Percentiles rank a stretch among this genome's conserved stretches.
phyloP scores from a whole-genome alignment of 495 filamentous ascomycete species.

The Penicillium desertorum region DNA sequence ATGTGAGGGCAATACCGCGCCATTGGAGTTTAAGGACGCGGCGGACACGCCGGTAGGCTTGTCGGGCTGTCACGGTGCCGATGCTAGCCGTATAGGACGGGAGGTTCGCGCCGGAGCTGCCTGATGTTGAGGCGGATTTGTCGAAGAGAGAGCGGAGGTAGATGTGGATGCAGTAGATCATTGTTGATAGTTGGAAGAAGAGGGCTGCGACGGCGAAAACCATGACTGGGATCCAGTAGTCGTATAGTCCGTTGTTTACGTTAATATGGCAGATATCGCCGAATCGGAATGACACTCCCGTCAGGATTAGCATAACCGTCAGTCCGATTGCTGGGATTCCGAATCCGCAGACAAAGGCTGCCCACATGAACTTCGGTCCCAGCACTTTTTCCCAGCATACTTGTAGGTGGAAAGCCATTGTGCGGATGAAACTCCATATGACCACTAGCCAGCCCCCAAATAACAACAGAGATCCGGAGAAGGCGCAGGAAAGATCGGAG shows the following conservation, averaged over 20 bases:
- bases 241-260: constrained; percentile 70
- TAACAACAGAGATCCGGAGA: constrained; percentile 82
- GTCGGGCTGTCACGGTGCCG: constrained; percentile 78
- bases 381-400: constrained; percentile 96
- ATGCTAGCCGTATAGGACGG: constrained; percentile 79
- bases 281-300: constrained; percentile 92
- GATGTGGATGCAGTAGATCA: constrained; percentile 91
- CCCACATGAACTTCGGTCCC: constrained; percentile 87
- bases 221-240: constrained; percentile 90
- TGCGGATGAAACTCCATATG: constrained; percentile 86
- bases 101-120: constrained; percentile 59
- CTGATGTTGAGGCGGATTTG: constrained; percentile 56
- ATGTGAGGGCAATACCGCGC: constrained; percentile 82
- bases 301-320: constrained; percentile 72
- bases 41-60: constrained; percentile 81
- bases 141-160: constrained; percentile 82
- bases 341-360: constrained; percentile 77
- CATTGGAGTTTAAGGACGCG: constrained; percentile 92
- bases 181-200: constrained; percentile 78
- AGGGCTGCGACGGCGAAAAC: constrained; percentile 74
- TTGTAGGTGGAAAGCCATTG: constrained; percentile 90
- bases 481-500: constrained; percentile 74
- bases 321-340: constrained; percentile 74
- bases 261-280: constrained; percentile 92
- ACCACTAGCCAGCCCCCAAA: constrained; percentile 80